These are phyloP conservation scores for Teunomyces aglyptinius DNA, from an alignment of 805 yeast species.

Conservation along the genomic window DNA sequence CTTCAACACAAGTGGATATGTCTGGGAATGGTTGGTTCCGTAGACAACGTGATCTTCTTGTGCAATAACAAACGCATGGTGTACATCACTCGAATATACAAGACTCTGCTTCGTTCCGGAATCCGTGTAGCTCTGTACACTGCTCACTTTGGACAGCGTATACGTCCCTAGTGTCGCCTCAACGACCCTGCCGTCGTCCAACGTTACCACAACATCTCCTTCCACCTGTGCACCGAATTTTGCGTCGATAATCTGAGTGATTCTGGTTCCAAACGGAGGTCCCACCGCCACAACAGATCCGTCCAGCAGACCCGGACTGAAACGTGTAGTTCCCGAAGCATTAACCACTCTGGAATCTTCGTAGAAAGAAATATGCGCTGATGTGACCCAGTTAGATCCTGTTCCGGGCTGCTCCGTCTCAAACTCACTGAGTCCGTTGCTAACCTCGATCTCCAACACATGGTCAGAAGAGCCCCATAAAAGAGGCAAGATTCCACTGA, in stretches of 20 bases:
- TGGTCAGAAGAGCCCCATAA: conserved; percentile 49
- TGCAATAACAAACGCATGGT: background rate
- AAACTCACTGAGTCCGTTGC: conserved; percentile 48
- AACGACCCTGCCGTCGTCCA: conserved; percentile 36
- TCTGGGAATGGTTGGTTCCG: background rate
- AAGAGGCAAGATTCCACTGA: conserved; percentile 67
- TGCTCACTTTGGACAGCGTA: background rate
- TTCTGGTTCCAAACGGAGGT: conserved; percentile 5
- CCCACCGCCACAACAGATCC: background rate
- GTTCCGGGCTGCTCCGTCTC: conserved; percentile 7
- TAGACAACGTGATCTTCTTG: background rate
- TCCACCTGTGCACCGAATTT: conserved; percentile 29
- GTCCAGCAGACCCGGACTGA: conserved; percentile 13
- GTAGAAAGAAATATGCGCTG: conserved; percentile 57
- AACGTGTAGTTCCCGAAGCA: conserved; percentile 37
- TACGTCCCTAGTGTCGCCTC: conserved; percentile 16
- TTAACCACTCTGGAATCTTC: conserved; percentile 41
- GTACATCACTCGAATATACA: background rate
- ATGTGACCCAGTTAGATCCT: conserved; percentile 59
- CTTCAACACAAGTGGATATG: background rate
- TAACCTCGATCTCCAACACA: conserved; percentile 47
- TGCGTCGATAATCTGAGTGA: conserved; percentile 41
- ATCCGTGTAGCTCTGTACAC: background rate
- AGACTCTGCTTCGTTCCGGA: background rate
- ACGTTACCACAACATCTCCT: conserved; percentile 35